phyloP scores from a whole-genome alignment of 805 yeast genomes.

The Metschnikowia matae region DNA sequence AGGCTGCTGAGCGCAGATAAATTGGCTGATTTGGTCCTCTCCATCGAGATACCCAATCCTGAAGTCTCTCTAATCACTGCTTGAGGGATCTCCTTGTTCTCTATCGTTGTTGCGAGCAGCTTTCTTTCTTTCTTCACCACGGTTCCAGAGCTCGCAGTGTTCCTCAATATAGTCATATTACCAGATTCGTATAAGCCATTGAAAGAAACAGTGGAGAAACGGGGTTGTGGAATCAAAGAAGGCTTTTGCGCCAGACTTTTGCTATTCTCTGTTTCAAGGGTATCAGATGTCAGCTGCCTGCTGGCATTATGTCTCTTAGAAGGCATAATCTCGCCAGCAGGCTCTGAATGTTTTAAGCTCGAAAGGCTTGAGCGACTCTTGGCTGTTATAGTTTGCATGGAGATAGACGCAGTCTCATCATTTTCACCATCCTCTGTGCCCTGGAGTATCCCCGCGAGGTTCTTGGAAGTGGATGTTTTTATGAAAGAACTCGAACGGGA shows the following conservation, averaged over 20 bases:
- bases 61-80: slow-evolving; percentile 23
- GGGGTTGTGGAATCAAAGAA: slow-evolving; percentile 37
- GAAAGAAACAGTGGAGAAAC: slow-evolving; percentile 41
- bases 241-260: slow-evolving; percentile 2
- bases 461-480: slow-evolving; percentile 38
- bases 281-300: not conserved
- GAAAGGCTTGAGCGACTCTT: not conserved
- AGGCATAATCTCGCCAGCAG: not conserved
- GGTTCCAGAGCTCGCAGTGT: slow-evolving; percentile 15
- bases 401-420: not conserved
- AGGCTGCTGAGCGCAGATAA: not conserved
- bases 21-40: slow-evolving; percentile 1
- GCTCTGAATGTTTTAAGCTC: not conserved
- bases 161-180: slow-evolving; percentile 8
- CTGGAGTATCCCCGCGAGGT: slow-evolving; percentile 19
- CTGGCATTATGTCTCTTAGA: not conserved
- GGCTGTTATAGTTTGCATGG: not conserved
- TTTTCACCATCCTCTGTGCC: slow-evolving; percentile 8
- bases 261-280: not conserved
- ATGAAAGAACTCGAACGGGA: slow-evolving; percentile 19
- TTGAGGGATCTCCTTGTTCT: slow-evolving; percentile 19
- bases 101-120: slow-evolving; percentile 11
- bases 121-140: slow-evolving; percentile 10
- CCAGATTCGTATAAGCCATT: slow-evolving; percentile 26
- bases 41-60: slow-evolving; percentile 22